Conservation (phyloP, 495 filamentous ascomycete species). For the Lindgomyces ingoldianus region DNA sequence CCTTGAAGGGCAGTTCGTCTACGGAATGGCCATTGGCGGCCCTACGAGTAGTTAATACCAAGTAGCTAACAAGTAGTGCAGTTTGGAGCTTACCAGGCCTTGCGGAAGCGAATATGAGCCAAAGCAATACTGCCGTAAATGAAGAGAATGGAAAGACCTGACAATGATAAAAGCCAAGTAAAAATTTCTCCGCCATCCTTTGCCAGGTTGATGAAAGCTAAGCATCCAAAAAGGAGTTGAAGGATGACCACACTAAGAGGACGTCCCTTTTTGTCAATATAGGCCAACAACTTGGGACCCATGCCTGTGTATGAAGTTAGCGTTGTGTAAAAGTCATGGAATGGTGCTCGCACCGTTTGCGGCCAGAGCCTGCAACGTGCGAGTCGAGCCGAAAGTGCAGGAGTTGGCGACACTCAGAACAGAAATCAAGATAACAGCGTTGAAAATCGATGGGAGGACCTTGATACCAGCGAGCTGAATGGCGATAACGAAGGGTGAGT, state of each 20-base stretch:
- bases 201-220: constrained; percentile 59
- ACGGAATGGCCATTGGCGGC: constrained; percentile 54
- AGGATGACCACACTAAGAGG: constrained; percentile 57
- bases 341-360: constrained; percentile 38
- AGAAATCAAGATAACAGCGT: constrained; percentile 24
- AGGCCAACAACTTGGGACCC: constrained; percentile 59
- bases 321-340: constrained; percentile 15
- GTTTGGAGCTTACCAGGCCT: constrained; percentile 18
- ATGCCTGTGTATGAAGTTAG: constrained; percentile 46
- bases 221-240: constrained; percentile 55
- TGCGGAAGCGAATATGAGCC: constrained; percentile 28
- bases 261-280: constrained; percentile 60
- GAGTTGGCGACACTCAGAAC: constrained; percentile 59
- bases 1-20: constrained; percentile 52
- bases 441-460: constrained; percentile 15
- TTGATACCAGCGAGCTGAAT: constrained; percentile 18
- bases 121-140: constrained; percentile 17
- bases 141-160: constrained; percentile 20
- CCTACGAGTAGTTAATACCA: constrained; percentile 43
- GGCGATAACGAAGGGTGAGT: constrained; percentile 24
- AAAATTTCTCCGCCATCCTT: constrained; percentile 48
- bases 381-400: constrained; percentile 61
- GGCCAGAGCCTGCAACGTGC: constrained; percentile 64
- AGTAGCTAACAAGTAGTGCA: constrained; percentile 15
- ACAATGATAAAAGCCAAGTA: constrained; percentile 24